Evolutionary conservation across 1,284 basidiomycete genomes (phyloP).

Genomic region (Puccinia coronata): DNA sequence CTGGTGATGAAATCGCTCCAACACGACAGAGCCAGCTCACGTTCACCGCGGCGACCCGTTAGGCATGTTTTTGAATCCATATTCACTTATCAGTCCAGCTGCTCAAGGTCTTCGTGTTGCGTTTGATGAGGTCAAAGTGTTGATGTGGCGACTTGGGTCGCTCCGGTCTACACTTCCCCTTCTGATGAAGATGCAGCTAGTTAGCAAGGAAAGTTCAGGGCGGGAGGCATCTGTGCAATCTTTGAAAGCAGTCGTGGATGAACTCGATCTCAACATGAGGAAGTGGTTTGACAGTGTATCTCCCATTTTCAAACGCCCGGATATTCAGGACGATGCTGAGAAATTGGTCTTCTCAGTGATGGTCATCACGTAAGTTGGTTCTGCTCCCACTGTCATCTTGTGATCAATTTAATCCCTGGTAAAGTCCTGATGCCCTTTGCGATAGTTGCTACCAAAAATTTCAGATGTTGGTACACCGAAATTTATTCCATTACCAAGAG

Average conservation of each 20-base stretch:
- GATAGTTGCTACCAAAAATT: slow-evolving; percentile 15
- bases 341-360: not conserved
- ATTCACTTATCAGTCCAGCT: not conserved
- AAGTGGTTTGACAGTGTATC: slow-evolving; percentile 17
- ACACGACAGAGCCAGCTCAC: slow-evolving; percentile 1
- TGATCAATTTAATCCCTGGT: not conserved
- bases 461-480: slow-evolving; percentile 19
- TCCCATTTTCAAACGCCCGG: not conserved
- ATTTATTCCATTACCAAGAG: not conserved
- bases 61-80: slow-evolving; percentile 28
- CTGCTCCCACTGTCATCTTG: too few relatives aligned
- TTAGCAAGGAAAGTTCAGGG: not conserved
- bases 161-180: slow-evolving; percentile 2
- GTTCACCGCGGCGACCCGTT: not conserved
- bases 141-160: not conserved
- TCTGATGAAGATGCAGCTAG: not conserved
- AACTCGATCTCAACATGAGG: not conserved
- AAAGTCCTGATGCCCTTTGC: too few relatives aligned
- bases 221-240: not conserved
- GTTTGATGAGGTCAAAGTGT: not conserved
- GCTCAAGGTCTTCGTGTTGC: not conserved
- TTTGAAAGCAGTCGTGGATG: not conserved
- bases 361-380: slow-evolving; percentile 15
- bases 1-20: not conserved
- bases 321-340: not conserved